Evolutionary conservation across 2,329 filamentous ascomycete genomes (phyloP).

Genomic region (Thyridium curvatum): DNA sequence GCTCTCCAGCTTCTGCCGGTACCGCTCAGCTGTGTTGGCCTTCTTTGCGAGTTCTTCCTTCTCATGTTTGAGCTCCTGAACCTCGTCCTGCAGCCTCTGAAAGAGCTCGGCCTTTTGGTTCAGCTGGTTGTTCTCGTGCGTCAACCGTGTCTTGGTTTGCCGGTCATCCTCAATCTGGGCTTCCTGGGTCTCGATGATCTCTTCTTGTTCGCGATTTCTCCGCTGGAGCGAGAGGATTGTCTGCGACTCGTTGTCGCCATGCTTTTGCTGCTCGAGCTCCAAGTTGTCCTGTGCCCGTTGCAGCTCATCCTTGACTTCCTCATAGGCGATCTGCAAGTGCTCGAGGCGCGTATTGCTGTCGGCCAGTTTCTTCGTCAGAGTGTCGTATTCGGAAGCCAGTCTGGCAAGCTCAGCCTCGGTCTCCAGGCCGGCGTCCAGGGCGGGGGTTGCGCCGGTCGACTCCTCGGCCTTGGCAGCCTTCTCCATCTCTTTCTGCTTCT

Average conservation of each 20-base stretch:
- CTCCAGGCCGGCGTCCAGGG: constrained; percentile 48
- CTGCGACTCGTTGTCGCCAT: constrained; percentile 45
- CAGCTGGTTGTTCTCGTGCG: constrained; percentile 41
- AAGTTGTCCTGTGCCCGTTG: constrained; percentile 49
- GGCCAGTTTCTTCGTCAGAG: constrained; percentile 49
- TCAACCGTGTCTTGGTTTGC: constrained; percentile 35
- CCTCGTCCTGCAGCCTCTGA: constrained; percentile 50
- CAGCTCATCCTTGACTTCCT: constrained; percentile 59
- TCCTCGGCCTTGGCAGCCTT: constrained; percentile 26
- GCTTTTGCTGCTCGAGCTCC: constrained; percentile 44
- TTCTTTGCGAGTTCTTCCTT: constrained; percentile 54
- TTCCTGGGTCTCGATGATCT: constrained; percentile 66
- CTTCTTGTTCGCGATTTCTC: constrained; percentile 59
- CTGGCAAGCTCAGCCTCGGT: constrained; percentile 49
- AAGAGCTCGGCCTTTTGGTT: constrained; percentile 39
- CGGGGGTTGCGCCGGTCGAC: constrained; percentile 26
- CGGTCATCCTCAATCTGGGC: constrained; percentile 52
- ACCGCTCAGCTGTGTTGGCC: constrained; percentile 56
- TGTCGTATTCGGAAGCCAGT: constrained; percentile 44
- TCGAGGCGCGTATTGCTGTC: constrained; percentile 55
- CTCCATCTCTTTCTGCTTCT: constrained; percentile 37
- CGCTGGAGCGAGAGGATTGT: constrained; percentile 48
- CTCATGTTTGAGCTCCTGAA: constrained; percentile 52
- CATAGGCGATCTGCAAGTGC: constrained; percentile 54
- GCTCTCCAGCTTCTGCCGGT: constrained; percentile 56